Base-by-base conservation (phyloP, 768 basidiomycete species). In the Boletales sp. region DNA sequence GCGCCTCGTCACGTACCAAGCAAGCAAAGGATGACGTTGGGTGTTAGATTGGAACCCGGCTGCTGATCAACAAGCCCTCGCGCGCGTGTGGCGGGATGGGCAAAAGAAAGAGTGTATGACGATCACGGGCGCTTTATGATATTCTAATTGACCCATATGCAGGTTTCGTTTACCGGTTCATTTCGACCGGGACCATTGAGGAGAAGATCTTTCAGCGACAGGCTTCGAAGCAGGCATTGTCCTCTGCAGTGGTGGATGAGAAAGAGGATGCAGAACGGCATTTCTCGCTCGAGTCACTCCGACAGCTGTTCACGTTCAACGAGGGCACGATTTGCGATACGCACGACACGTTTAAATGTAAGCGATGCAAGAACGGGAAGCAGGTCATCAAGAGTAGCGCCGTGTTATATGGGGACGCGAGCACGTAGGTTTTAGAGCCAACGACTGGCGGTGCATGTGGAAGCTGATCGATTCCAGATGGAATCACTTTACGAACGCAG, bases 121-220 rank as follows among this genome's bases (percentile, higher is more conserved):
- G 15, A 29, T 27, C 24, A 13, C 5, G 9, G 45, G 12, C 24
- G 29, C n/a, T n/a, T 18, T 7, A 8, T 36, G 12, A 43, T 41
- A 9, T 15, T 11, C 14, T 47, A 32, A 32, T 34, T 53, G 38
- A 55, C 40, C 27, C 14, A 2, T 37, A 14, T 19, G 4, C 43
- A 95, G 92, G 93, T 62, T 99, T 99, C 58, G 95, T 98, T 4
- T 99, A 98, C 67, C 90, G 95, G 19, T 99, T 98, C 70, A 94
- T 97, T 57, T 87, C 91, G 5, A 93, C 94, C 0, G 95, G 94
- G 2, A 97, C 94, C 1, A 97, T 98, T 53, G 94, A 98, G 69
- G 95, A 98, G 72, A 98, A 97, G 75, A 97, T 98, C 56, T 98
- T 97, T 69, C 97, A 99, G 67, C 79, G 97, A 40, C 97, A 99